Conservation (phyloP, 2,329 filamentous ascomycete genomes). For the Fusarium solani-melongenae region DNA sequence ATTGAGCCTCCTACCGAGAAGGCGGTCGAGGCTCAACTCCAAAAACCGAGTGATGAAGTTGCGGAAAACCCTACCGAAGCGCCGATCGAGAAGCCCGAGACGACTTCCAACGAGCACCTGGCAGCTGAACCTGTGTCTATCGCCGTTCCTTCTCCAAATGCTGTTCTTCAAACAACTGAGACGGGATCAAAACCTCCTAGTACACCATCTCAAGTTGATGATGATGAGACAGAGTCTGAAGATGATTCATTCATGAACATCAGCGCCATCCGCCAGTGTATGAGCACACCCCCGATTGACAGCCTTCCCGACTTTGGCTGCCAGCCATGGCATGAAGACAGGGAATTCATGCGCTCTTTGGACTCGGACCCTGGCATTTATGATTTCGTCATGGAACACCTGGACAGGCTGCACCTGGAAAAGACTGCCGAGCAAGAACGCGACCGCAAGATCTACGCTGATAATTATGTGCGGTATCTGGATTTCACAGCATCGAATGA, state of each 20-base stretch:
- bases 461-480: conserved; percentile 63
- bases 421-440: conserved; percentile 53
- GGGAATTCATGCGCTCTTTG: conserved; percentile 56
- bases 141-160: conserved; percentile 15
- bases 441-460: conserved; percentile 55
- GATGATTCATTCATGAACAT: conserved; percentile 62
- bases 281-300: conserved; percentile 66
- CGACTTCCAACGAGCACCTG: background rate
- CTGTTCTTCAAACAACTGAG: conserved; percentile 45
- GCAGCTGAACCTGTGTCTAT: background rate
- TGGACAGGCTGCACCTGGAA: conserved; percentile 55
- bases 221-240: conserved; percentile 66
- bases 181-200: conserved; percentile 52
- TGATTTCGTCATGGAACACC: conserved; percentile 58
- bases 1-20: background rate
- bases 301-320: conserved; percentile 61
- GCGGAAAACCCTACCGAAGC: background rate
- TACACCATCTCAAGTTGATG: conserved; percentile 62
- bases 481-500: conserved; percentile 67
- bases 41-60: background rate
- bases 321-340: conserved; percentile 61
- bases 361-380: conserved; percentile 54
- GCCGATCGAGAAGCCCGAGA: conserved; percentile 1
- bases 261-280: conserved; percentile 61
- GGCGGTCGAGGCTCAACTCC: background rate